phyloP scores from a whole-genome alignment of 768 basidiomycete species.

The Suillus subalutaceus region DNA sequence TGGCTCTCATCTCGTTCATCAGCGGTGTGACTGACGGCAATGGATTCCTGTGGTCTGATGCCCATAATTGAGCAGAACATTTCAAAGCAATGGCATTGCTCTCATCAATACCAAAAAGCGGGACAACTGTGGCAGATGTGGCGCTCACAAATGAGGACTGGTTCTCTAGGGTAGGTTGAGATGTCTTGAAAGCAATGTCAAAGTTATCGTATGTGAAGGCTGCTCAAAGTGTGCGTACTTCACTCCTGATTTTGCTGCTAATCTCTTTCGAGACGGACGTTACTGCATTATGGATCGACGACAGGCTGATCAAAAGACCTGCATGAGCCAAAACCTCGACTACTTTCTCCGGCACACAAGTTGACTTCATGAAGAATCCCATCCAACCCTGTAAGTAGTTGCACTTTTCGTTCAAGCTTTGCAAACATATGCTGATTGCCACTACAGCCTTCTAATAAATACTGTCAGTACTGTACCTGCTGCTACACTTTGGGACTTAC shows the following conservation, averaged over 20 bases:
- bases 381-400: too few relatives aligned
- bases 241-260: conserved; percentile 14
- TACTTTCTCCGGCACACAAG: conserved; percentile 21
- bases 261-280: conserved; percentile 32
- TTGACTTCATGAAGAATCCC: too few relatives aligned
- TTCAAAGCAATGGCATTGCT: neutral
- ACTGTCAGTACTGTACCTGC: too few relatives aligned
- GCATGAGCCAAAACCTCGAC: conserved; percentile 33
- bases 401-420: too few relatives aligned
- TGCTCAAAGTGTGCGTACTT: conserved; percentile 28
- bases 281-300: conserved; percentile 28
- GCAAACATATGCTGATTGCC: too few relatives aligned
- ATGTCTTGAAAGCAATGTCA: conserved; percentile 38
- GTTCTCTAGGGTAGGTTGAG: conserved; percentile 18
- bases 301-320: conserved; percentile 33
- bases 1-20: neutral
- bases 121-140: neutral
- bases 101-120: neutral
- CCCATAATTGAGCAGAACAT: neutral
- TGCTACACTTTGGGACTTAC: too few relatives aligned
- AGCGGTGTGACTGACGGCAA: neutral
- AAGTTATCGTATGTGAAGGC: conserved; percentile 47
- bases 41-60: neutral
- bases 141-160: neutral
- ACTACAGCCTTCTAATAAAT: too few relatives aligned